Evolutionary conservation across 179 eudicot genomes (phyloP), one percentile per base, ranked within the genome.

Genomic region (Silene vulgaris): DNA sequence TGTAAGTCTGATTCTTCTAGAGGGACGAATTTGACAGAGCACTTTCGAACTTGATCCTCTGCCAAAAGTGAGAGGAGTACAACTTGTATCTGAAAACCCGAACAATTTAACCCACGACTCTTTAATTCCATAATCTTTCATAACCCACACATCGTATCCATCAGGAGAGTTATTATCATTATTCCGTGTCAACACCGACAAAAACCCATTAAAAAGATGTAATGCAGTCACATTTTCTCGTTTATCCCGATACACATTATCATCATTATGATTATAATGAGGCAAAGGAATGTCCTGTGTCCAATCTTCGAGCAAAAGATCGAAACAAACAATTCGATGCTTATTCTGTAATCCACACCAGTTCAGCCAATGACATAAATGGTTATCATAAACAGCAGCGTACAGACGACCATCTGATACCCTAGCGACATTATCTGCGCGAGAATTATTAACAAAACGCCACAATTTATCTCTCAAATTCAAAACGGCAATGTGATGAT

Each of bases 41-140:
- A 35, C 40, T 35, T 35, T 35, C 40, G 5, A 35, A 35, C 40
- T 35, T 35, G 40, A 35, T 35, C 40, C 40, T 35, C 14, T 1
- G 14, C 54, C 54, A 48, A 48, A 48, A 48, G 14, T 2, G 16
- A 48, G 54, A 9, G 54, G 54, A 13, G 14, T 48, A 13, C 7
- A 0, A 48, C 2, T 11, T 48, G 14, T 9, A 69, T 69, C 57
- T 0, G 56, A 40, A 16, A 40, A 54, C 17, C n/a, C 6, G 4
- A 69, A 69, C 32, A 69, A 20, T 35, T 69, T 69, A 69, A 20
- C 19, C 73, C 60, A 69, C 19, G 73, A 69, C 19, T 48, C 60
- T 21, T 3, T 45, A 3, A 69, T 57, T 20, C 73, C 73, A 23
- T 69, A 69, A 35, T 9, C 73, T 29, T 69, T 69, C 73, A 69